These are phyloP conservation scores for Claviceps sorghi DNA, from an alignment of 2,329 filamentous ascomycete genomes.

Conservation along the genomic window DNA sequence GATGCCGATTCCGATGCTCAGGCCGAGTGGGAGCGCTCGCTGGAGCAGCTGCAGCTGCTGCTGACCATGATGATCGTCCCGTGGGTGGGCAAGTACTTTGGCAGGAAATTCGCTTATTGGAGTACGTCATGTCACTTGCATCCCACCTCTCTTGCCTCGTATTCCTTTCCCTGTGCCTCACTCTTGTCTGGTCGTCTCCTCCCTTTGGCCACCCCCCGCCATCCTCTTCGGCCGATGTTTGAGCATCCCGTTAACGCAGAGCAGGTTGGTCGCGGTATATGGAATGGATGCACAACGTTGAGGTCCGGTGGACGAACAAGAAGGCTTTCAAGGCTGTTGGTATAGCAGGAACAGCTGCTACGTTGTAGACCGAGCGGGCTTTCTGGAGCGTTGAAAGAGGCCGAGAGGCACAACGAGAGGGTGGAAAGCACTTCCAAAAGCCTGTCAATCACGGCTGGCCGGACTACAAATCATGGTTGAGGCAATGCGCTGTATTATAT, in stretches of 20 bases:
- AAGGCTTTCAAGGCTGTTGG: conserved; percentile 48
- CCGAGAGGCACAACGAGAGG: not conserved
- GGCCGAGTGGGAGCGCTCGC: conserved; percentile 82
- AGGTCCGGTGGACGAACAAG: conserved; percentile 52
- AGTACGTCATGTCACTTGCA: conserved; percentile 36
- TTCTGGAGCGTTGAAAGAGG: not conserved
- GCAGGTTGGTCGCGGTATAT: conserved; percentile 85
- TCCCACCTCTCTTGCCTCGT: not conserved
- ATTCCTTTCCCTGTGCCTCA: not conserved
- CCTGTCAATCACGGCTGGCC: too few species aligned
- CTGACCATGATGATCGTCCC: conserved; percentile 90
- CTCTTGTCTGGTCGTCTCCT: not conserved
- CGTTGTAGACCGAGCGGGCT: conserved; percentile 26
- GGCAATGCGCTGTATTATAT: not conserved
- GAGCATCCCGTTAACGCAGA: not conserved
- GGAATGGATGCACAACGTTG: conserved; percentile 79
- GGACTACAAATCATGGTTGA: not conserved
- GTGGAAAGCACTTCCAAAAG: not conserved
- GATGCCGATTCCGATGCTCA: conserved; percentile 72
- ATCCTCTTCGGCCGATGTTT: not conserved
- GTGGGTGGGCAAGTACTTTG: conserved; percentile 88
- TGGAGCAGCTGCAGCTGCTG: conserved; percentile 86
- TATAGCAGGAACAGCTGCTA: conserved; percentile 43
- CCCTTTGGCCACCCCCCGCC: too few species aligned
- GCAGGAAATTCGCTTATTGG: conserved; percentile 91